phyloP scores from a whole-genome alignment of 2,329 filamentous ascomycete genomes.

The Monilinia vaccinii-corymbosi region DNA sequence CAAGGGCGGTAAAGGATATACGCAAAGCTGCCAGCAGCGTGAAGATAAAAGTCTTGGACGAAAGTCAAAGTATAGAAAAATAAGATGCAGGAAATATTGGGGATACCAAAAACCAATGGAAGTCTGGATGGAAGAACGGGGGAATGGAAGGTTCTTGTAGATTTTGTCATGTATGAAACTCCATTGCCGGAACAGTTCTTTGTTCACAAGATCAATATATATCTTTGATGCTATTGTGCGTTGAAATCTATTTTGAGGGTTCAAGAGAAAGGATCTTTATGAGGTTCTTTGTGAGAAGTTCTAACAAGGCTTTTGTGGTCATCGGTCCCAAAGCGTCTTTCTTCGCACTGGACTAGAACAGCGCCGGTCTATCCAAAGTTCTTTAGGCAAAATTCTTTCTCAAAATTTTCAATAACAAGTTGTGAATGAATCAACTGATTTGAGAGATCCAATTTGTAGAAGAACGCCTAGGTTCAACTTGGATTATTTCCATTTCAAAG shows the following conservation, averaged over 20 bases:
- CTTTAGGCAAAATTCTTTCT: not conserved
- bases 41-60: slow-evolving; percentile 7
- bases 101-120: slow-evolving; percentile 5
- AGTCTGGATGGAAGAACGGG: not conserved
- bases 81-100: not conserved
- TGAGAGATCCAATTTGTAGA: not conserved
- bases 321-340: not conserved
- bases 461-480: not conserved
- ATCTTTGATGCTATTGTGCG: not conserved
- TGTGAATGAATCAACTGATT: too few relatives aligned
- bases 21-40: slow-evolving; percentile 23
- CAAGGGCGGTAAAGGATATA: slow-evolving; percentile 10
- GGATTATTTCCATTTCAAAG: not conserved
- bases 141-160: slow-evolving; percentile 8
- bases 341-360: not conserved
- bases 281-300: not conserved
- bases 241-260: not conserved
- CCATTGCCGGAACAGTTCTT: not conserved
- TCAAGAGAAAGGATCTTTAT: not conserved
- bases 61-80: not conserved
- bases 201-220: not conserved
- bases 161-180: not conserved
- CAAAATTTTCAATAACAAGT: not conserved
- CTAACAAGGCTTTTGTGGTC: not conserved
- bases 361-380: not conserved